phyloP scores from a whole-genome alignment of 768 basidiomycete species.

The Collybia sp. region DNA sequence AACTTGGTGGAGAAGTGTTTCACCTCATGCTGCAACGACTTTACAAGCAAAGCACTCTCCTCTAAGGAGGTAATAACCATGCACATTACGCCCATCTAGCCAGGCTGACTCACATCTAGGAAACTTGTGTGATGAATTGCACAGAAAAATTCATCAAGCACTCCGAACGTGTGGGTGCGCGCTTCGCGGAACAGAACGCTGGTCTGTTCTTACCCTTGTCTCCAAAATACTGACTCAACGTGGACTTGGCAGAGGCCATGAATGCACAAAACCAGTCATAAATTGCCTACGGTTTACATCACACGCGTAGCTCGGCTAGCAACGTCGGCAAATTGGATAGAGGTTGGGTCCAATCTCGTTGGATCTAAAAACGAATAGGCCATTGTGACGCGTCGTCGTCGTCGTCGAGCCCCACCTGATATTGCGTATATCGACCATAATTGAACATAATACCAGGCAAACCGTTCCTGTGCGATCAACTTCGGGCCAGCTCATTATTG shows the following conservation, averaged over 20 bases:
- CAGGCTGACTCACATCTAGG: constrained; percentile 37
- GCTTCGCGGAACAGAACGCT: constrained; percentile 90
- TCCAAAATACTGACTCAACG: neutral
- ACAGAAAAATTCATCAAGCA: constrained; percentile 98
- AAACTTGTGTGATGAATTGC: constrained; percentile 88
- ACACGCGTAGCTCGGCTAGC: too few species aligned
- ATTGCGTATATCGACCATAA: too few species aligned
- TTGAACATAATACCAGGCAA: too few species aligned
- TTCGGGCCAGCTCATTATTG: too few species aligned
- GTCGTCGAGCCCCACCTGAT: too few species aligned
- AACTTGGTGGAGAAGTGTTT: constrained; percentile 96
- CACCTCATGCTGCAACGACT: constrained; percentile 92
- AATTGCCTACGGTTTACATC: constrained; percentile 1
- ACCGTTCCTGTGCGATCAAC: too few species aligned
- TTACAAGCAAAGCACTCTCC: constrained; percentile 90
- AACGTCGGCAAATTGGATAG: too few species aligned
- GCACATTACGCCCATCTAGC: neutral
- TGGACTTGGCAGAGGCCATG: constrained; percentile 30
- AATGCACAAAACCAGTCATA: constrained; percentile 32
- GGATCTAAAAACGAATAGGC: too few species aligned
- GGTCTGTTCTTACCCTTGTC: constrained; percentile 45
- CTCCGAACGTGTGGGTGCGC: constrained; percentile 86
- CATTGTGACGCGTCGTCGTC: too few species aligned
- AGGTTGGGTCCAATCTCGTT: too few species aligned
- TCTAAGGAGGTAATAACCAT: constrained; percentile 73